These are phyloP conservation scores for Fomitopsis pulvina DNA, from an alignment of 768 basidiomycete species.

Conservation along the genomic window DNA sequence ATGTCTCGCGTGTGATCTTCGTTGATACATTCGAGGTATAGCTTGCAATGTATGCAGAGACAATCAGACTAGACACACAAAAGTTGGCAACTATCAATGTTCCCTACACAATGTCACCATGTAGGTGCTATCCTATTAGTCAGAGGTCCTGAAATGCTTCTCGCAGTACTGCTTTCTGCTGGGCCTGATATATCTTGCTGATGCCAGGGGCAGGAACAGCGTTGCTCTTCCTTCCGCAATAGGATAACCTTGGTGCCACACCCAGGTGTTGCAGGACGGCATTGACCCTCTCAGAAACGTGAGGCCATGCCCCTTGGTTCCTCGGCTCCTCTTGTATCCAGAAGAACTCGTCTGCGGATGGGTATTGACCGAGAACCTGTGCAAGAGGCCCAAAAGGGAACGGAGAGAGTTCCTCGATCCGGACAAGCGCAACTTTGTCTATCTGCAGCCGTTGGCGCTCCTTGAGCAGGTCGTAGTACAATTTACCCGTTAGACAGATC, in stretches of 20 bases:
- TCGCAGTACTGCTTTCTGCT: conserved; percentile 53
- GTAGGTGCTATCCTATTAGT: background rate
- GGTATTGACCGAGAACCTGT: conserved; percentile 40
- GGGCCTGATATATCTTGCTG: conserved; percentile 56
- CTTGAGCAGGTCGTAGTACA: conserved; percentile 82
- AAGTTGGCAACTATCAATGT: no score
- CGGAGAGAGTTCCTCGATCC: conserved; percentile 82
- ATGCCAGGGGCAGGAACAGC: conserved; percentile 75
- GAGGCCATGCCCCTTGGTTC: conserved; percentile 79
- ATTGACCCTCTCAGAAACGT: conserved; percentile 54
- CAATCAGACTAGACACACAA: no score
- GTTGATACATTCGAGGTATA: background rate
- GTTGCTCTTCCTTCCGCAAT: conserved; percentile 64
- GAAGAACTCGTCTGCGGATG: conserved; percentile 32
- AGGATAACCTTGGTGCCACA: conserved; percentile 31
- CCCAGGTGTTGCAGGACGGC: conserved; percentile 38
- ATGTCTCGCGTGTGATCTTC: background rate
- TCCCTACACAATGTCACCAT: no score
- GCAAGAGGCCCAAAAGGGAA: conserved; percentile 68
- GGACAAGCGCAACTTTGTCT: conserved; percentile 54
- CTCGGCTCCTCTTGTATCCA: conserved; percentile 88
- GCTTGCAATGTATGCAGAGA: no score
- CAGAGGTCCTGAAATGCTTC: background rate
- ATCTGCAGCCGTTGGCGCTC: conserved; percentile 48
- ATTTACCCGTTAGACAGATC: conserved; percentile 74